These are phyloP conservation scores for Ustilago loliicola DNA, from an alignment of 1,284 basidiomycete species.

Conservation along the genomic window DNA sequence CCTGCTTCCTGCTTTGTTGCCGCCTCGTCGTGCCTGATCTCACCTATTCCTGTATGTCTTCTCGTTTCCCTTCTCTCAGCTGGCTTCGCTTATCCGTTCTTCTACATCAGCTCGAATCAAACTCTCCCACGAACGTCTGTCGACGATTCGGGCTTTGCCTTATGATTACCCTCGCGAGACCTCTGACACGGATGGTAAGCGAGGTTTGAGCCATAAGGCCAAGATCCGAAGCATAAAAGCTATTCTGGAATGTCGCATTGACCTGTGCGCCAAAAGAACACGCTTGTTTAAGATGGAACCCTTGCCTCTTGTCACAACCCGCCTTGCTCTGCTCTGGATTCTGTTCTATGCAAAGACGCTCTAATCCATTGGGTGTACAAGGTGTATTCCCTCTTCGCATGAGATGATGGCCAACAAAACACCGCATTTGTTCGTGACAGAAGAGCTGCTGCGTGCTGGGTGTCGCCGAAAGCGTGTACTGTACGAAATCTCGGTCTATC, in stretches of 20 bases:
- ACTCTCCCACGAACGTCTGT: not conserved
- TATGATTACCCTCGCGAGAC: not conserved
- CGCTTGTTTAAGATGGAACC: not conserved
- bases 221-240: not conserved
- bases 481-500: not conserved
- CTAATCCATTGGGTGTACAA: not conserved
- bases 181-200: not conserved
- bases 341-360: not conserved
- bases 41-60: not conserved
- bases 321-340: not conserved
- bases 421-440: not conserved
- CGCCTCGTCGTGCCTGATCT: not conserved
- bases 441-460: not conserved
- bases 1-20: slow-evolving; percentile 1
- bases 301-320: not conserved
- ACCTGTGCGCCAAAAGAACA: not conserved
- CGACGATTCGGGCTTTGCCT: not conserved
- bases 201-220: not conserved
- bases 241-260: not conserved
- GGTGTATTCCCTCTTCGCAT: too few species aligned
- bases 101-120: not conserved
- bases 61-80: not conserved
- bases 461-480: not conserved
- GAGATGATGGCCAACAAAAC: too few species aligned
- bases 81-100: not conserved